Evolutionary conservation across 192 early-diverging fungal species (phyloP).

Genomic region (Lobosporangium transversale): DNA sequence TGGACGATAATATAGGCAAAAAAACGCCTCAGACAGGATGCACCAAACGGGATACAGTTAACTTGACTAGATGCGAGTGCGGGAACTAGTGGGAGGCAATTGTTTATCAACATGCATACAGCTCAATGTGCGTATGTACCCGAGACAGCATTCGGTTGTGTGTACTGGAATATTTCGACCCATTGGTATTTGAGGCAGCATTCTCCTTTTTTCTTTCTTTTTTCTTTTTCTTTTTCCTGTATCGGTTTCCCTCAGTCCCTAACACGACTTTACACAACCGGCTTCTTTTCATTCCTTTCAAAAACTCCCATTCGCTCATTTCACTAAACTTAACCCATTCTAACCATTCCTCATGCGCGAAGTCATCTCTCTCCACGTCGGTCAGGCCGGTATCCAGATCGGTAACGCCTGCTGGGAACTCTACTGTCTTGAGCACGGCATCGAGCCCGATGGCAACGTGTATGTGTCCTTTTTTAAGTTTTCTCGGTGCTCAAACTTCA

Average conservation of each 20-base stretch:
- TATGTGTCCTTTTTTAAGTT: slow-evolving; percentile 15
- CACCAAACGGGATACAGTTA: too few species aligned
- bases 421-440: slow-evolving; percentile 95
- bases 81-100: too few species aligned
- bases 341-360: slow-evolving; percentile 68
- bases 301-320: not conserved
- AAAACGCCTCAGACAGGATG: too few species aligned
- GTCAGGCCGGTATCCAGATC: slow-evolving; percentile 99
- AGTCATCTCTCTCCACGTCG: slow-evolving; percentile 82
- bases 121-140: too few species aligned
- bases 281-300: slow-evolving; percentile 1
- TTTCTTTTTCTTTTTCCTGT: slow-evolving; percentile 25
- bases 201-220: too few species aligned
- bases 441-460: slow-evolving; percentile 93
- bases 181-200: too few species aligned
- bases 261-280: slow-evolving; percentile 27
- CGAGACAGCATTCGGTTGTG: too few species aligned
- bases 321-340: not conserved
- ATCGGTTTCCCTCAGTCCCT: slow-evolving; percentile 37
- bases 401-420: slow-evolving; percentile 99
- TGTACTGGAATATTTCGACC: too few species aligned
- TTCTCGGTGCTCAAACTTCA: not conserved
- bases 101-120: not conserved
- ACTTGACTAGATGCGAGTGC: too few species aligned
- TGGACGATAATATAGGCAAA: too few species aligned